A percentile compares a stretch with the other conserved stretches of the same genome.
Evolutionary conservation across 2,329 filamentous ascomycete genomes (phyloP).

Genomic region (Penicillium vulpinum): DNA sequence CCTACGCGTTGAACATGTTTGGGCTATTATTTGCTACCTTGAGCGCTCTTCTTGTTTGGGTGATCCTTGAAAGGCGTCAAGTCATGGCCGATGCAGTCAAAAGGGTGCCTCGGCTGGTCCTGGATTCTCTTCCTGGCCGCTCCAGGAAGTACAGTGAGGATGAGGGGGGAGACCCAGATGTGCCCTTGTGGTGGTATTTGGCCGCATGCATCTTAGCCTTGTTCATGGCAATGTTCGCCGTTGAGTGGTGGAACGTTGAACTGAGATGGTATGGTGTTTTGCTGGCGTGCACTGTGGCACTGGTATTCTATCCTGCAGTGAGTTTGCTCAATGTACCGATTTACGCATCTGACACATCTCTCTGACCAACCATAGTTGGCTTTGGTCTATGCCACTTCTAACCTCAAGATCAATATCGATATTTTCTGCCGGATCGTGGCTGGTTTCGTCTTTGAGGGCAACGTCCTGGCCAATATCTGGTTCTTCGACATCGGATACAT

Average conservation of each 20-base stretch:
- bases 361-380: constrained; percentile 16
- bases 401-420: constrained; percentile 32
- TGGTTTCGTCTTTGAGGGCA: constrained; percentile 33
- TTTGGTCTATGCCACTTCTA: constrained; percentile 28
- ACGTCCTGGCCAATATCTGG: constrained; percentile 35
- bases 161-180: constrained; percentile 10
- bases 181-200: constrained; percentile 28
- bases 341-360: background rate
- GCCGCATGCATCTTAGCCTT: constrained; percentile 15
- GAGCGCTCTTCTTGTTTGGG: constrained; percentile 48
- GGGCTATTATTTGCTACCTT: constrained; percentile 65
- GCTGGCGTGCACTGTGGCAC: constrained; percentile 23
- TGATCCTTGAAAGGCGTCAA: constrained; percentile 23
- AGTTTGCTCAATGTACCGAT: background rate
- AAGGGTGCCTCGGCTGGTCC: constrained; percentile 4
- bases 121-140: constrained; percentile 9
- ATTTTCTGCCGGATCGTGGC: constrained; percentile 31
- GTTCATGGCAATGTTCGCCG: constrained; percentile 25
- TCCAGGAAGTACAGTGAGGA: background rate
- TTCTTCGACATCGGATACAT: constrained; percentile 32
- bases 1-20: constrained; percentile 41
- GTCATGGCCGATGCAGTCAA: constrained; percentile 14
- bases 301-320: constrained; percentile 28
- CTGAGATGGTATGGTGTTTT: constrained; percentile 30
- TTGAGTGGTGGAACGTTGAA: constrained; percentile 28